Evolutionary conservation across 306 rosid genomes (phyloP), one percentile per base, ranked within the genome.

Genomic region (Abrus precatorius): DNA sequence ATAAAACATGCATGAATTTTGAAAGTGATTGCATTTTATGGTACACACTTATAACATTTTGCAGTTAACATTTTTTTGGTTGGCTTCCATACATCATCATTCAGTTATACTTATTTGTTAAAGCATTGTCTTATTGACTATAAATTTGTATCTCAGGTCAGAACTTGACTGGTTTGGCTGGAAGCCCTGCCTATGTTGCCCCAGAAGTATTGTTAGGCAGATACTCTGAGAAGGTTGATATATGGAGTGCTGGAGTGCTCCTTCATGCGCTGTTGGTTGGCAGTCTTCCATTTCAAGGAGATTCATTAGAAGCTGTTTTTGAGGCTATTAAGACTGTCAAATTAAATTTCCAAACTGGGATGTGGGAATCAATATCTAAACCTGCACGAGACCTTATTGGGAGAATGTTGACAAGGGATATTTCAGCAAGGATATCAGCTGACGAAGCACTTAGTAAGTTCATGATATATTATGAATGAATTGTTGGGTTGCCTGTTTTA

Each of bases 131-230:
- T 41, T 78, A 14, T 81, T 48, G 66, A 7, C 75, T 53, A 61
- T 13, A 81, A 36, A 20, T 60, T 84, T 69, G 29, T 76, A 33
- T 77, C 74, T 69, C 93, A 96, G 99, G 99, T 82, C 99, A 93
- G 82, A 86, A 80, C 69, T 86, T 96, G 91, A 89, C 93, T 83
- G 99, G 99, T 77, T 88, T 96, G 78, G 99, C 97, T 32, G 98
- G 99, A 87, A 96, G 99, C 88, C 99, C 99, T 11, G 99, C 99
- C 74, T 96, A 96, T 86, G 99, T 96, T 45, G 98, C 99, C 74
- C 99, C 99, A 6, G 99, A 96, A 82, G 98, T 96, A 81, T 81
- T 96, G 84, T 52, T 65, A 6, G 98, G 97, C 14, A 88, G 85
- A 65, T 96, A 96, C 74, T 84, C 92, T 5, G 97, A 93, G 90